phyloP scores from a whole-genome alignment of 768 basidiomycete species.

The Tephrocybe sp. region DNA sequence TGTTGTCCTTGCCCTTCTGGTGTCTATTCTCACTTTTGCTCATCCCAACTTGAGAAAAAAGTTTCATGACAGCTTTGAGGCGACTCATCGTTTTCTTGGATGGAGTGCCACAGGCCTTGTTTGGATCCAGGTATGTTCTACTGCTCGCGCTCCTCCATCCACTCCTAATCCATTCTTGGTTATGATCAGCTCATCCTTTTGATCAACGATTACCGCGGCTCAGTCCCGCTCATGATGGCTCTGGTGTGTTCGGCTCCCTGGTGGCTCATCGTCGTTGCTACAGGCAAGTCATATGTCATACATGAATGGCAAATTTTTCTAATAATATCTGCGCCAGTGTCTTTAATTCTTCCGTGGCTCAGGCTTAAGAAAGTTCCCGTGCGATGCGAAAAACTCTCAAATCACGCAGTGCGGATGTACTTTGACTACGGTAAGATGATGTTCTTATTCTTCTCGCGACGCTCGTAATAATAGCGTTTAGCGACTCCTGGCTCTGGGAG shows the following conservation, averaged over 20 bases:
- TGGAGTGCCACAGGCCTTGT: conserved; percentile 42
- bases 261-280: conserved; percentile 40
- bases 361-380: conserved; percentile 39
- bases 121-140: conserved; percentile 35
- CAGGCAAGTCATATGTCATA: conserved; percentile 9
- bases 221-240: conserved; percentile 1
- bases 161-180: neutral
- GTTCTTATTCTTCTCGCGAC: neutral
- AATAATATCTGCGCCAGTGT: conserved; percentile 13
- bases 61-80: conserved; percentile 41
- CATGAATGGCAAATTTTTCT: neutral
- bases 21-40: conserved; percentile 37
- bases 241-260: conserved; percentile 27
- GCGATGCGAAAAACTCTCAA: conserved; percentile 36
- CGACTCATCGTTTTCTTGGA: conserved; percentile 43
- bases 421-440: conserved; percentile 36
- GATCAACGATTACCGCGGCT: conserved; percentile 46
- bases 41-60: conserved; percentile 34
- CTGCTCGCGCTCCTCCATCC: neutral
- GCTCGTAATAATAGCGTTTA: conserved; percentile 12
- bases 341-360: conserved; percentile 43
- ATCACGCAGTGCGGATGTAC: conserved; percentile 40
- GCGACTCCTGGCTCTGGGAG: conserved; percentile 45
- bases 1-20: conserved; percentile 20
- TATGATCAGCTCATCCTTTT: conserved; percentile 41